Conservation (phyloP, 192 early-diverging fungal species). For the Backusella australiensis region DNA sequence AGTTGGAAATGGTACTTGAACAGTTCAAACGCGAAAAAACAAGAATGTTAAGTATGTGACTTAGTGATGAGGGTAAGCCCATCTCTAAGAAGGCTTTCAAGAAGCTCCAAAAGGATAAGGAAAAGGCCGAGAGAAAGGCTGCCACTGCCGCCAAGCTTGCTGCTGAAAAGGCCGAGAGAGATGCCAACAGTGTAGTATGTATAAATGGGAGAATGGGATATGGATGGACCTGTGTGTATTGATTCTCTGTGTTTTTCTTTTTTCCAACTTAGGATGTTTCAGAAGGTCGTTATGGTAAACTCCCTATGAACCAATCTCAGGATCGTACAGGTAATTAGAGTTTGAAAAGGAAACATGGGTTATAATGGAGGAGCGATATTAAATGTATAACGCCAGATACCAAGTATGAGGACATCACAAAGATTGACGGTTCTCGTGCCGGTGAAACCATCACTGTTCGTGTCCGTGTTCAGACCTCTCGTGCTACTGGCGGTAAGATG, state of each 20-base stretch:
- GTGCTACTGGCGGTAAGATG: slow-evolving; percentile 81
- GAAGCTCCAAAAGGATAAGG: slow-evolving; percentile 88
- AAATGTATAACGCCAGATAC: slow-evolving; percentile 39
- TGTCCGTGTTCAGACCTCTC: slow-evolving; percentile 89
- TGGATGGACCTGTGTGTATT: not conserved
- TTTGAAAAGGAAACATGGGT: not conserved
- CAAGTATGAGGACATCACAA: slow-evolving; percentile 62
- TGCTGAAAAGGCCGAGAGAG: slow-evolving; percentile 64
- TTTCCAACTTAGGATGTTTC: slow-evolving; percentile 66
- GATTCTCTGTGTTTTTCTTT: not conserved
- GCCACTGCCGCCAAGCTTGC: slow-evolving; percentile 68
- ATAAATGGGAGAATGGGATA: not conserved
- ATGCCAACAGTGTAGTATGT: slow-evolving; percentile 50
- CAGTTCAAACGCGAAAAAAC: not conserved
- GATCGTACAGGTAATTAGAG: slow-evolving; percentile 57
- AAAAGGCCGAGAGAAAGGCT: slow-evolving; percentile 77
- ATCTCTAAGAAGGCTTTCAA: slow-evolving; percentile 90
- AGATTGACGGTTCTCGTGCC: slow-evolving; percentile 58
- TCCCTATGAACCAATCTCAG: slow-evolving; percentile 84
- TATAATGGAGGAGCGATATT: not conserved
- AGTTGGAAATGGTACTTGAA: not conserved
- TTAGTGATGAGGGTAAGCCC: slow-evolving; percentile 82
- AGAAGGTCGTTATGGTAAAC: slow-evolving; percentile 80
- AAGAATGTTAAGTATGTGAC: not conserved
- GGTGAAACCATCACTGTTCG: slow-evolving; percentile 81